Base-by-base conservation (phyloP, 805 yeast species). In the Scheffersomyces coipomensis region DNA sequence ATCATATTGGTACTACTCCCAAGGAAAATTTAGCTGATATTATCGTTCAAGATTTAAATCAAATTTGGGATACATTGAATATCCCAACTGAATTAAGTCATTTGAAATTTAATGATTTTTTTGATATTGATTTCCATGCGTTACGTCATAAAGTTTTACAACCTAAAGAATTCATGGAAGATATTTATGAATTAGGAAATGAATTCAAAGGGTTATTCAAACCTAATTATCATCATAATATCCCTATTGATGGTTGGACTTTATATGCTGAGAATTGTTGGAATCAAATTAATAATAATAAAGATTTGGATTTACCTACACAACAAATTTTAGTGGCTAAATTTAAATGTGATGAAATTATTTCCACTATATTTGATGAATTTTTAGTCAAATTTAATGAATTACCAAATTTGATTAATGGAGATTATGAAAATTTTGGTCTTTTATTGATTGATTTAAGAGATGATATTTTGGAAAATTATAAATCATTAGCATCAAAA, bases 161-260 rank as follows among this genome's bases (percentile, higher is more conserved):
- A 58, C 78, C 82, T 4, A 88, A 85, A 1, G 68, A 79, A 50
- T 91, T 93, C 56, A 58, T 62, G 13, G 62, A 64, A 12, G 88
- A 81, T 46, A 82, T 88, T 11, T 71, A 66, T 35, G 43, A 56
- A 3, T 71, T 91, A 44, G 91, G 95, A 25, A 81, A 79, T 45
- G 63, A 79, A 27, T 62, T 66, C 38, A 26, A 34, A 15, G 62
- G 52, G n/a, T 68, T 83, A 25, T 88, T 89, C 68, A 76, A 78
- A 42, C 72, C 76, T 2, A 73, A 78, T 34, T 90, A 88, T 58
- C 96, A 88, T 55, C 89, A 93, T 49, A 73, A 76, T 34, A 80
- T 93, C 40, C 99, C 99, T 9, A 73, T 91, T 38, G 99, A 93
- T 63, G 98, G 97, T 18, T 93, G 99, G 98, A 76, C 91, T 3